Conservation (phyloP, 495 filamentous ascomycete species). For the Tuber calosporum region DNA sequence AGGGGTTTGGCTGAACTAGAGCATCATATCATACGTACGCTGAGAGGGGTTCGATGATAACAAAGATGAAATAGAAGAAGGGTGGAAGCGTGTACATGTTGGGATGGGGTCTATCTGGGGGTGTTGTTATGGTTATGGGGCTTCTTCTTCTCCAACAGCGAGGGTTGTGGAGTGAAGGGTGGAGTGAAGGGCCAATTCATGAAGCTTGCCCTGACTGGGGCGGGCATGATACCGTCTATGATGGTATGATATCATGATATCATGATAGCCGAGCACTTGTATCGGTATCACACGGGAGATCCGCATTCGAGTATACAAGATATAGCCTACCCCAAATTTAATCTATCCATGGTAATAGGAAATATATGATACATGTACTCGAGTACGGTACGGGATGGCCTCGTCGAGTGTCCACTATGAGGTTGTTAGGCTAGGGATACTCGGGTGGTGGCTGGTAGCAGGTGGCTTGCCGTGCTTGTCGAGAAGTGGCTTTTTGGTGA, state of each 20-base stretch:
- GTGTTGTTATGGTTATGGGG: background rate
- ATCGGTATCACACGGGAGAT: too few species aligned
- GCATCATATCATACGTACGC: slow-evolving; percentile 26
- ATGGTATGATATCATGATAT: too few species aligned
- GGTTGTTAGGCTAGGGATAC: background rate
- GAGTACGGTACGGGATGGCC: background rate
- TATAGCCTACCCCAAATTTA: background rate
- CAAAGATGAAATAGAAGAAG: slow-evolving; percentile 24
- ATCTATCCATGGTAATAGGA: background rate
- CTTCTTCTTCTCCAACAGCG: background rate
- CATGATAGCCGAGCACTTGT: too few species aligned
- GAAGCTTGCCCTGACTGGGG: background rate
- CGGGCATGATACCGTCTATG: too few species aligned
- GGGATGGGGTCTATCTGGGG: background rate
- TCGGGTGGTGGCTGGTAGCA: background rate
- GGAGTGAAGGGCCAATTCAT: background rate
- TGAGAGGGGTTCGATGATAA: slow-evolving; percentile 22
- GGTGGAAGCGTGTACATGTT: slow-evolving; percentile 24
- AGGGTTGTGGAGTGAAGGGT: background rate
- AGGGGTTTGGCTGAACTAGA: background rate
- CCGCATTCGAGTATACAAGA: background rate
- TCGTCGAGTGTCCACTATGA: background rate
- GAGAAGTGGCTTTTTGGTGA: background rate
- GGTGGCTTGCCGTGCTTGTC: background rate
- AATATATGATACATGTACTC: too few species aligned